phyloP scores from a whole-genome alignment of 768 basidiomycete species.

The Cantharellus anzutake region DNA sequence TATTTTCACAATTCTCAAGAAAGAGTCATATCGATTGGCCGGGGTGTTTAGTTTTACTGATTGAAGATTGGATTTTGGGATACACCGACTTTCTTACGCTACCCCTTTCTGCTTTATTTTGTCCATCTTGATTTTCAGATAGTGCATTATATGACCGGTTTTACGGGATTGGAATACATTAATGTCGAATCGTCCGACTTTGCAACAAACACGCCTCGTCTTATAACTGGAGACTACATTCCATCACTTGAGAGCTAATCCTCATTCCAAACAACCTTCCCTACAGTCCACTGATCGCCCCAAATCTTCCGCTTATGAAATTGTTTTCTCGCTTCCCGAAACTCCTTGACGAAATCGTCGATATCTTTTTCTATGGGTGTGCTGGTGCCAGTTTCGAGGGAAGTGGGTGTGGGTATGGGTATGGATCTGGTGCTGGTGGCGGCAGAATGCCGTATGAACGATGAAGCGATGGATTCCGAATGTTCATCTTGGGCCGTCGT shows the following conservation, averaged over 20 bases:
- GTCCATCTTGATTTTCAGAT: too few species aligned
- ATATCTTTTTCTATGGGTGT: conserved; percentile 25
- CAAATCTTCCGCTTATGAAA: conserved; percentile 89
- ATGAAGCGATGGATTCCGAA: conserved; percentile 68
- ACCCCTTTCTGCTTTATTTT: too few species aligned
- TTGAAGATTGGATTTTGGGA: too few species aligned
- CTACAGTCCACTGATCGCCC: conserved; percentile 70
- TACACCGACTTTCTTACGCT: too few species aligned
- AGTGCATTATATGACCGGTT: too few species aligned
- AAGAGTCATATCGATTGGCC: too few species aligned
- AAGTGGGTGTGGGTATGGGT: background rate
- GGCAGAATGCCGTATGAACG: conserved; percentile 51
- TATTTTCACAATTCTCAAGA: background rate
- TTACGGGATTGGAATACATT: too few species aligned
- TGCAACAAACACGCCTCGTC: too few species aligned
- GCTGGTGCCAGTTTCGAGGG: conserved; percentile 1
- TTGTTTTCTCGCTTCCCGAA: conserved; percentile 69
- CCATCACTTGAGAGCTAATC: conserved; percentile 7
- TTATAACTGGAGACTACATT: too few species aligned
- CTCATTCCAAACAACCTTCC: conserved; percentile 74
- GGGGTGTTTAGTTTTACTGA: too few species aligned
- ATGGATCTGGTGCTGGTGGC: conserved; percentile 8
- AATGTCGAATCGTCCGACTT: too few species aligned
- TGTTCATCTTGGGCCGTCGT: conserved; percentile 79
- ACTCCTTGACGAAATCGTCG: conserved; percentile 75